Evolutionary conservation across 2,329 filamentous ascomycete species (phyloP).

Genomic region (Rhytidhysteron rufulum): DNA sequence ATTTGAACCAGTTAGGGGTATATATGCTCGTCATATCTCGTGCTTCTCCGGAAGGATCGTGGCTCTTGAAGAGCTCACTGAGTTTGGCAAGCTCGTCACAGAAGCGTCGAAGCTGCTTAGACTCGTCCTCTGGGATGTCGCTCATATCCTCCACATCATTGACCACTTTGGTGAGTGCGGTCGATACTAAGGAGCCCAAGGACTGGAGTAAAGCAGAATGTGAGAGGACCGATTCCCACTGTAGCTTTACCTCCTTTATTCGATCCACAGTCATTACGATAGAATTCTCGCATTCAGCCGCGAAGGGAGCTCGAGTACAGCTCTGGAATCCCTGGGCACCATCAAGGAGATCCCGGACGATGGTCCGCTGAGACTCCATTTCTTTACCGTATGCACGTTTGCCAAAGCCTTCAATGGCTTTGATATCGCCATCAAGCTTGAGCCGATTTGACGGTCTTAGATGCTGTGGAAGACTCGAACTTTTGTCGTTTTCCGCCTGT

Average conservation of each 20-base stretch:
- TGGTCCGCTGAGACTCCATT: constrained; percentile 62
- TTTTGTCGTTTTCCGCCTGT: constrained; percentile 34
- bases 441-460: constrained; percentile 36
- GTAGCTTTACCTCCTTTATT: constrained; percentile 52
- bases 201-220: constrained; percentile 60
- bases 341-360: constrained; percentile 59
- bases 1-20: constrained; percentile 61
- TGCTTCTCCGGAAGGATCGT: constrained; percentile 36
- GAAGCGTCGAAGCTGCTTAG: constrained; percentile 54
- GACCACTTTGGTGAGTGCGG: constrained; percentile 57
- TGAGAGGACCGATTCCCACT: constrained; percentile 58
- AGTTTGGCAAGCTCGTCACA: constrained; percentile 55
- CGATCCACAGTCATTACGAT: constrained; percentile 56
- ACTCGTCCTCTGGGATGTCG: constrained; percentile 62
- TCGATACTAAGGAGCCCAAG: constrained; percentile 56
- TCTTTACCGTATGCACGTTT: constrained; percentile 60
- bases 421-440: constrained; percentile 52
- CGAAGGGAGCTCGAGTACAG: constrained; percentile 58
- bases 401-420: constrained; percentile 55
- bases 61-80: constrained; percentile 54
- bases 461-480: constrained; percentile 24
- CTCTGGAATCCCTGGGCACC: constrained; percentile 59
- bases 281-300: constrained; percentile 57
- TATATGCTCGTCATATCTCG: constrained; percentile 59
- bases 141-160: constrained; percentile 60